A percentile compares a stretch with the other conserved stretches of the same genome.
Conservation (phyloP, 2,329 filamentous ascomycete species). For the Colletotrichum melonis region DNA sequence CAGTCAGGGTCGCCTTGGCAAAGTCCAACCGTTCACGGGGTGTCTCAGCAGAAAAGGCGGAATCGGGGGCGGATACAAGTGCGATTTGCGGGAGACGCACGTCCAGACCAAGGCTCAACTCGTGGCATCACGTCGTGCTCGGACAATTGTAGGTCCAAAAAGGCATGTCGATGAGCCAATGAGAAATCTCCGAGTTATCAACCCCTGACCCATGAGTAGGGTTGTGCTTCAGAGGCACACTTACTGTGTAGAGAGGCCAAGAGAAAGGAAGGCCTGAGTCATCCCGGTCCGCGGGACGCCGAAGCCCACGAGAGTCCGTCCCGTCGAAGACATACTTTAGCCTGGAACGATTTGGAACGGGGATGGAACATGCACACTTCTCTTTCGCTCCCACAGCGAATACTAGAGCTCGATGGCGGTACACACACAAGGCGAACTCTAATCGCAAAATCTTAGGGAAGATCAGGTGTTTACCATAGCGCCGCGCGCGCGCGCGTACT, state of each 20-base stretch:
- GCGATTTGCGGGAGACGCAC: conserved; percentile 1
- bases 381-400: neutral
- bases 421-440: conserved; percentile 10
- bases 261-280: neutral
- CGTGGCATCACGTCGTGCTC: conserved; percentile 10
- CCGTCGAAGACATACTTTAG: conserved; percentile 11
- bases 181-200: neutral
- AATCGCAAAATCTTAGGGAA: neutral
- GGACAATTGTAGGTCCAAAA: neutral
- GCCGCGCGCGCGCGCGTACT: neutral
- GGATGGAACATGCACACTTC: conserved; percentile 38
- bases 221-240: neutral
- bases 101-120: neutral
- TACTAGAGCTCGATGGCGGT: neutral
- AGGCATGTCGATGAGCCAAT: conserved; percentile 8
- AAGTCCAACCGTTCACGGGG: conserved; percentile 18
- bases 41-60: neutral
- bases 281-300: conserved; percentile 14
- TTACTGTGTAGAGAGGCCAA: neutral
- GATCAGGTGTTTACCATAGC: conserved; percentile 27
- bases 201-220: neutral
- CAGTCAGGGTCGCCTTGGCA: neutral
- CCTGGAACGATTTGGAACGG: conserved; percentile 39
- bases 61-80: neutral
- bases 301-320: conserved; percentile 3